Evolutionary conservation across 2,329 filamentous ascomycete genomes (phyloP).

Genomic region (Scytalidium lignicola): DNA sequence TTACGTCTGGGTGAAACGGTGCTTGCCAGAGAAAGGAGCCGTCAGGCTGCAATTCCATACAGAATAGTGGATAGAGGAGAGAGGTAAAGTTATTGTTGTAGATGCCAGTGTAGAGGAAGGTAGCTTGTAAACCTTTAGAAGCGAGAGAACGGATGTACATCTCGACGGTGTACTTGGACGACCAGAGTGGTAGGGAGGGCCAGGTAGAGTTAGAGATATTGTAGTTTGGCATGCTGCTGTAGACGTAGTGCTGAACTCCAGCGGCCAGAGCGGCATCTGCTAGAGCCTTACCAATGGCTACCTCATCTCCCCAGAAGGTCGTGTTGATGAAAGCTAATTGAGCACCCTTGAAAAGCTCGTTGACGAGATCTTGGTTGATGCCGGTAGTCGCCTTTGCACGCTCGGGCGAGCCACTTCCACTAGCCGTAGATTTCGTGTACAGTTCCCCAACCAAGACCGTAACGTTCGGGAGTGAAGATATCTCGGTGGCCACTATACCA

Average conservation of each 20-base stretch:
- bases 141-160: conserved; percentile 76
- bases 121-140: conserved; percentile 63
- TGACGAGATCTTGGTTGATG: conserved; percentile 68
- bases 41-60: conserved; percentile 82
- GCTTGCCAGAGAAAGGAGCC: conserved; percentile 90
- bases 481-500: conserved; percentile 82
- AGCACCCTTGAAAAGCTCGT: conserved; percentile 73
- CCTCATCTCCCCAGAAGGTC: conserved; percentile 92
- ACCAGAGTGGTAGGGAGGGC: conserved; percentile 86
- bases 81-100: conserved; percentile 99
- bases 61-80: conserved; percentile 86
- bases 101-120: conserved; percentile 93
- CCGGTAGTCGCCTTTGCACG: conserved; percentile 61
- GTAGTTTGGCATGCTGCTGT: conserved; percentile 96
- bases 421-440: conserved; percentile 48
- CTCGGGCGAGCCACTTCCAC: conserved; percentile 21
- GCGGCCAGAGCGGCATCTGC: conserved; percentile 84
- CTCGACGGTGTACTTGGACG: conserved; percentile 87
- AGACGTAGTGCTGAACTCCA: conserved; percentile 86
- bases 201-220: conserved; percentile 69
- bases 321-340: conserved; percentile 97
- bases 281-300: conserved; percentile 79
- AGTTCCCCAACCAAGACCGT: conserved; percentile 60
- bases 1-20: conserved; percentile 84
- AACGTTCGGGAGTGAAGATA: conserved; percentile 73